Evolutionary conservation across 2,329 filamentous ascomycete genomes (phyloP), one percentile per base, ranked within the genome.

Genomic region (Purpureocillium takamizusanense): DNA sequence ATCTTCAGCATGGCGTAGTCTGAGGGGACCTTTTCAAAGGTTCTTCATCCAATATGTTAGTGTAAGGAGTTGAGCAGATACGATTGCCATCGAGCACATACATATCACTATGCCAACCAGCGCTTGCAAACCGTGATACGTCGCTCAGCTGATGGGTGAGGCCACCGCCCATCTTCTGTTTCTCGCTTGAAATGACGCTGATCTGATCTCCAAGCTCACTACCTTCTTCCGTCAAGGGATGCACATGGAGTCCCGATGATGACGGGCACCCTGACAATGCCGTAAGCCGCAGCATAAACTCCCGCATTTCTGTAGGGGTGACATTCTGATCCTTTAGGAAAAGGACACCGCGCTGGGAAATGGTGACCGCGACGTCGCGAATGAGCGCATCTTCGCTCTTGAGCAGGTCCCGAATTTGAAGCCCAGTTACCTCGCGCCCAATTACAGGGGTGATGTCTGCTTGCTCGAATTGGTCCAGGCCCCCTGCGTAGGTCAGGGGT

Each of bases 1-100:
- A 81, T 57, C 23, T 76, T 68, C n/a, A 83, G 61, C 18, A 69
- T 71, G 1, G 76, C 70, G 51, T 79, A 82, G 49, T 81, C 76
- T 2, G 70, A 67, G 0, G 78, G 76, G 1, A 70, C 63, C 1
- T 67, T 66, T 51, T 81, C 77, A 48, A 79, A 81, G 16, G 69
- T 66, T 44, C 53, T 56, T 25, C n/a, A 1, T 11, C 2, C 25
- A 25, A 33, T n/a, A n/a, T 4, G 33, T n/a, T 10, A 10, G 23
- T n/a, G n/a, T n/a, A n/a, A n/a, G n/a, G n/a, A n/a, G 8, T n/a
- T n/a, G n/a, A n/a, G n/a, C n/a, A n/a, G n/a, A n/a, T n/a, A n/a
- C n/a, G n/a, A n/a, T n/a, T n/a, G n/a, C n/a, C n/a, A n/a, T n/a
- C n/a, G n/a, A n/a, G 21, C 21, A 10, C 53, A 35, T 36, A 55